Percentiles rank a stretch among this genome's conserved stretches.
These are phyloP conservation scores for Cyclocybe aegerita DNA, from an alignment of 768 basidiomycete genomes.

Conservation along the genomic window DNA sequence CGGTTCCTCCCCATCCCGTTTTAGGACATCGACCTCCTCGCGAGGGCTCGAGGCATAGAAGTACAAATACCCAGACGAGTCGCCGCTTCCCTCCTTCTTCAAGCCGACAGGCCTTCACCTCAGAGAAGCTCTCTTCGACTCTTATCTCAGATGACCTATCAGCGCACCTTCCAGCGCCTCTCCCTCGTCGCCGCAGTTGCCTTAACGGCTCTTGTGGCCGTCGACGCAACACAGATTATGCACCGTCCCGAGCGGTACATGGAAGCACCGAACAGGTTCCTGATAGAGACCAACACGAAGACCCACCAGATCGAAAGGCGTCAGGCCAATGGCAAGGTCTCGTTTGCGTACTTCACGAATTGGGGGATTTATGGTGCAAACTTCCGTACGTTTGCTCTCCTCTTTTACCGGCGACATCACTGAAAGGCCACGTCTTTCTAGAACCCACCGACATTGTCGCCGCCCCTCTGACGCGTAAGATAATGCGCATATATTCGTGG, in stretches of 20 bases:
- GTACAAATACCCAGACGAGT: slow-evolving; percentile 14
- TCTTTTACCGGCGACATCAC: slow-evolving; percentile 4
- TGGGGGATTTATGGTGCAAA: slow-evolving; percentile 68
- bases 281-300: slow-evolving; percentile 32
- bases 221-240: slow-evolving; percentile 52
- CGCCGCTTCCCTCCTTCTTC: not conserved
- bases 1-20: no score
- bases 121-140: not conserved
- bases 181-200: slow-evolving; percentile 23
- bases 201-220: slow-evolving; percentile 20
- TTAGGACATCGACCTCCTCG: not conserved
- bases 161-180: slow-evolving; percentile 19
- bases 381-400: slow-evolving; percentile 48
- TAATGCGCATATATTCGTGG: not conserved
- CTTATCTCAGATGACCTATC: slow-evolving; percentile 11
- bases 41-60: not conserved
- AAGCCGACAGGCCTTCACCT: not conserved
- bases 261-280: slow-evolving; percentile 31
- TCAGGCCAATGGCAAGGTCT: slow-evolving; percentile 28
- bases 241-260: slow-evolving; percentile 49
- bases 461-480: slow-evolving; percentile 60
- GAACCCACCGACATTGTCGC: slow-evolving; percentile 66
- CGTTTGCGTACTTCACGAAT: slow-evolving; percentile 57
- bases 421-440: slow-evolving; percentile 22
- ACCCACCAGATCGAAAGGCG: slow-evolving; percentile 42